Evolutionary conservation across 805 yeast genomes (phyloP).

Genomic region (Wickerhamomyces hampshirensis): DNA sequence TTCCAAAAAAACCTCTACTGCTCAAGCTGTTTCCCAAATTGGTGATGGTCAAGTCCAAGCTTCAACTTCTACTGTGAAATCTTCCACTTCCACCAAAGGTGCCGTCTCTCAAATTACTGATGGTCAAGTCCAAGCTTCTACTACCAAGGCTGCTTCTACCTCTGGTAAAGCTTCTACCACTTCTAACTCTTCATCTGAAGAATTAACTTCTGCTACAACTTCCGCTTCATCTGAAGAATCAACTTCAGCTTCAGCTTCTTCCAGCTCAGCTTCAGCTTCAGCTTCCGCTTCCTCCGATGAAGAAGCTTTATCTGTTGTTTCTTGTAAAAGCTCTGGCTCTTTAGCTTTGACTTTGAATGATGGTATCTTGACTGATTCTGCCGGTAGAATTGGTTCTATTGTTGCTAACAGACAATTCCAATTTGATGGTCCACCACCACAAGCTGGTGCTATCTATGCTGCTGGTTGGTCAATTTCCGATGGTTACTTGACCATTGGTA

Average conservation of each 20-base stretch:
- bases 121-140: constrained; percentile 23
- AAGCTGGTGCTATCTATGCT: constrained; percentile 70
- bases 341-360: constrained; percentile 51
- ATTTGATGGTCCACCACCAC: constrained; percentile 85
- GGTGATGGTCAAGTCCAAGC: constrained; percentile 53
- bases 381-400: constrained; percentile 71
- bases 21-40: constrained; percentile 24
- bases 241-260: constrained; percentile 5
- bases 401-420: constrained; percentile 84
- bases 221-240: constrained; percentile 5
- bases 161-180: constrained; percentile 15
- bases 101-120: constrained; percentile 17
- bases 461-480: constrained; percentile 61
- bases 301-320: constrained; percentile 13
- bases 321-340: constrained; percentile 45
- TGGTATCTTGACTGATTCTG: constrained; percentile 49
- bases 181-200: constrained; percentile 42
- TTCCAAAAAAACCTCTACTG: constrained; percentile 22
- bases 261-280: constrained; percentile 5
- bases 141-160: constrained; percentile 13
- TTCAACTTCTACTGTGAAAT: constrained; percentile 33
- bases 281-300: constrained; percentile 5
- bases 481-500: constrained; percentile 61
- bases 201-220: constrained; percentile 2
- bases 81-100: constrained; percentile 27